Percentiles rank a stretch among this genome's conserved stretches.
These are phyloP conservation scores for Platanthera guangdongensis DNA, from an alignment of 106 monocot species.

Conservation along the genomic window DNA sequence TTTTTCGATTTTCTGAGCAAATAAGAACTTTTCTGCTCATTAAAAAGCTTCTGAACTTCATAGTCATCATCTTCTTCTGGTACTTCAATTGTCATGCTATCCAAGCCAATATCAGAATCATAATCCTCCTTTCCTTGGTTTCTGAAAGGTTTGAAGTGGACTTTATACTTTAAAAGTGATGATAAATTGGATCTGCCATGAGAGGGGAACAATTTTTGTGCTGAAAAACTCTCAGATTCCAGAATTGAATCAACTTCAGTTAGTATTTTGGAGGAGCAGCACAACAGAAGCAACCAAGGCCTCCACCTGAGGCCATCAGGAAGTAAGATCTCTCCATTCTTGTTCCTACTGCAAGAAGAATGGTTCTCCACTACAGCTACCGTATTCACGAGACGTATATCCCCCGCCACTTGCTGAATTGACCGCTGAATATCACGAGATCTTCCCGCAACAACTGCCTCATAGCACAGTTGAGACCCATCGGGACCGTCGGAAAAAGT, in stretches of 20 bases:
- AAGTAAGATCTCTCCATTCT: slow-evolving; percentile 48
- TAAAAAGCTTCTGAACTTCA: slow-evolving; percentile 66
- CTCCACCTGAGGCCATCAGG: slow-evolving; percentile 75
- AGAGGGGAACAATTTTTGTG: slow-evolving; percentile 57
- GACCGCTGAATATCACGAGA: slow-evolving; percentile 59
- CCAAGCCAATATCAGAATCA: slow-evolving; percentile 63
- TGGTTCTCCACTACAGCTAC: slow-evolving; percentile 78
- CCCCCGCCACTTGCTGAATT: slow-evolving; percentile 46
- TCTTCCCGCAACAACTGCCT: slow-evolving; percentile 41
- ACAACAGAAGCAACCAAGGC: slow-evolving; percentile 59
- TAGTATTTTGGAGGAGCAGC: slow-evolving; percentile 80
- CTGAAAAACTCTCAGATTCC: slow-evolving; percentile 25
- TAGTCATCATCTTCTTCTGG: slow-evolving; percentile 68
- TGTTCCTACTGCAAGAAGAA: slow-evolving; percentile 50
- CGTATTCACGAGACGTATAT: slow-evolving; percentile 53
- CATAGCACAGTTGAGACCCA: slow-evolving; percentile 50
- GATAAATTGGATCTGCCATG: slow-evolving; percentile 51
- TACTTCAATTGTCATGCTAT: slow-evolving; percentile 42
- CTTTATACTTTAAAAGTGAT: slow-evolving; percentile 51
- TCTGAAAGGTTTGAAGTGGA: slow-evolving; percentile 43
- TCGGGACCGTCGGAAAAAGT: slow-evolving; percentile 66
- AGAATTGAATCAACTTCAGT: slow-evolving; percentile 58
- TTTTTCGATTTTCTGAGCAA: slow-evolving; percentile 44
- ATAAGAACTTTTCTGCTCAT: slow-evolving; percentile 49
- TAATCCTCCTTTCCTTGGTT: slow-evolving; percentile 36